A percentile compares a stretch with the other conserved stretches of the same genome.
These are phyloP conservation scores for Colletotrichum aenigma DNA, from an alignment of 2,329 filamentous ascomycete species.

Conservation along the genomic window DNA sequence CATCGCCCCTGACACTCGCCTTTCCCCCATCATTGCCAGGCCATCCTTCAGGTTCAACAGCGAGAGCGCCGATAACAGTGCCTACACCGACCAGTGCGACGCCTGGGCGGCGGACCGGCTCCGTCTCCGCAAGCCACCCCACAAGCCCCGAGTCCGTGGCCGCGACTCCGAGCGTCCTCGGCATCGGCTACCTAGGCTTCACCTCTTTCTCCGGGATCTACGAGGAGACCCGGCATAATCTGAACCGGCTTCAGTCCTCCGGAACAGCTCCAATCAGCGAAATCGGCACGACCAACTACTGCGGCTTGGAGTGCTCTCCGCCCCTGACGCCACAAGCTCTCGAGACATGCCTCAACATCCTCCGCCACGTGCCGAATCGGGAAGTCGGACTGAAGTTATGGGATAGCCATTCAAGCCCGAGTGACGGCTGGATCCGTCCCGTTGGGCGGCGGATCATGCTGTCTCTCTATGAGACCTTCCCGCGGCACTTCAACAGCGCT, in stretches of 20 bases:
- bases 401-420: constrained; percentile 22
- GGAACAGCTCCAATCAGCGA: not conserved
- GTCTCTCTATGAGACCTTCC: constrained; percentile 35
- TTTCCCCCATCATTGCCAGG: not conserved
- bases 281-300: not conserved
- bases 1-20: not conserved
- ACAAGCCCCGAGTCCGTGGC: constrained; percentile 13
- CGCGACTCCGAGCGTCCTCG: constrained; percentile 6
- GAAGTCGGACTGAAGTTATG: constrained; percentile 25
- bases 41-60: not conserved
- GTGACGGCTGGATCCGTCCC: constrained; percentile 35
- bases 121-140: constrained; percentile 2
- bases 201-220: constrained; percentile 47
- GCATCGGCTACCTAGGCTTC: constrained; percentile 47
- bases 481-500: constrained; percentile 18
- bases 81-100: not conserved
- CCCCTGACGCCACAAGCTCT: constrained; percentile 21
- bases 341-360: constrained; percentile 40
- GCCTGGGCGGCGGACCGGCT: constrained; percentile 4
- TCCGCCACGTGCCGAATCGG: constrained; percentile 37
- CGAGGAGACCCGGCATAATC: constrained; percentile 43
- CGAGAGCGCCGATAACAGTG: not conserved
- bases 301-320: constrained; percentile 7
- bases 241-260: constrained; percentile 34
- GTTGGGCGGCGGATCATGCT: constrained; percentile 31